Conservation (phyloP, 371 early-diverging fungal species). For the Apophysomyces variabilis region DNA sequence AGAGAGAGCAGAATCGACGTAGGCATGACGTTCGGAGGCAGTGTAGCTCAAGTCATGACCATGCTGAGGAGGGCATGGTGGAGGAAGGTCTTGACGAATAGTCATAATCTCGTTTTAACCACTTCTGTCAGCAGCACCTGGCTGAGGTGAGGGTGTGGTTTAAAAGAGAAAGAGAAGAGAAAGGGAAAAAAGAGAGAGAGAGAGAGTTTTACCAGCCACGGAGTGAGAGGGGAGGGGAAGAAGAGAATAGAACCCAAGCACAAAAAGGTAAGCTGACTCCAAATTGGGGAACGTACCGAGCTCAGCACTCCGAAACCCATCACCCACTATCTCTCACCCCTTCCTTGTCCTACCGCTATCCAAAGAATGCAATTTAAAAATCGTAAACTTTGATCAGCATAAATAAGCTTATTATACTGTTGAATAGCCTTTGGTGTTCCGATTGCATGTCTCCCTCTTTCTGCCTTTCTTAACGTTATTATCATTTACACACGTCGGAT, state of each 20-base stretch:
- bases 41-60: conserved; percentile 13
- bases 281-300: no score
- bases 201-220: conserved; percentile 5
- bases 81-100: conserved; percentile 15
- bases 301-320: no score
- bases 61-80: conserved; percentile 10
- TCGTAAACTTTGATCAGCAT: no score
- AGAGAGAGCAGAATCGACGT: conserved; percentile 6
- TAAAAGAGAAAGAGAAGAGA: conserved; percentile 5
- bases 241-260: neutral
- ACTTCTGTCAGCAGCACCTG: conserved; percentile 1
- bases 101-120: conserved; percentile 12
- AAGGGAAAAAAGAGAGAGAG: neutral
- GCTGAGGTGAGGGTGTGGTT: neutral
- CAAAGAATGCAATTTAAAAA: no score
- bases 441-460: no score
- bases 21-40: conserved; percentile 10
- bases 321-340: no score
- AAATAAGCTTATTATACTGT: no score
- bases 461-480: no score
- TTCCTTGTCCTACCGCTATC: no score
- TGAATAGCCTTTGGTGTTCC: no score
- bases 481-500: no score
- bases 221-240: neutral
- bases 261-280: no score